Evolutionary conservation across 306 rosid genomes (phyloP).

Genomic region (Quercus rubra): DNA sequence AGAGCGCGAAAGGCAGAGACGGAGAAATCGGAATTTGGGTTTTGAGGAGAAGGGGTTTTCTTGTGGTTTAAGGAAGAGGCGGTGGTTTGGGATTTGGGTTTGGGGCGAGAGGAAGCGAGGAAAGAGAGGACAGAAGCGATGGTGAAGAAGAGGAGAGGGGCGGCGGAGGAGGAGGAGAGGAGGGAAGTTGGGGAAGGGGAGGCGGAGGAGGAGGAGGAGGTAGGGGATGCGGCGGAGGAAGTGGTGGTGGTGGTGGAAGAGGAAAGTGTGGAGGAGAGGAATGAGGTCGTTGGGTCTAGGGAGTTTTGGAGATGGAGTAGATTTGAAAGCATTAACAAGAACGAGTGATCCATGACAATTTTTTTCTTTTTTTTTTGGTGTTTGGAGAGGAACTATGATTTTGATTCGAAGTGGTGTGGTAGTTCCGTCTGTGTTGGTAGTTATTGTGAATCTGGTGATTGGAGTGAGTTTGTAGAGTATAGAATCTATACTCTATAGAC

Average conservation of each 20-base stretch:
- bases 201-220: conserved; percentile 22
- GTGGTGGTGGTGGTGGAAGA: conserved; percentile 42
- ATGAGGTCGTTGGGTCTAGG: conserved; percentile 75
- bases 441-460: too few relatives aligned
- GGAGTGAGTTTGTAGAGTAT: too few relatives aligned
- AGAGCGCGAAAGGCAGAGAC: conserved; percentile 90
- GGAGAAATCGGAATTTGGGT: conserved; percentile 46
- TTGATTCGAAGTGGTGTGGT: too few relatives aligned
- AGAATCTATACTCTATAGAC: too few relatives aligned
- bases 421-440: too few relatives aligned
- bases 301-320: conserved; percentile 91
- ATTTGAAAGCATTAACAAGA: conserved; percentile 75
- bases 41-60: background rate
- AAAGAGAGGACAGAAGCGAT: conserved; percentile 89
- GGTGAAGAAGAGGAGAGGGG: conserved; percentile 94
- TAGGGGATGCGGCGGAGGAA: conserved; percentile 19
- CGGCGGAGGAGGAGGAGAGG: conserved; percentile 80
- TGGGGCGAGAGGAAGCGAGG: conserved; percentile 62
- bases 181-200: conserved; percentile 54
- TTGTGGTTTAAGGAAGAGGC: background rate
- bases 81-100: background rate
- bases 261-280: conserved; percentile 56
- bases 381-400: too few relatives aligned
- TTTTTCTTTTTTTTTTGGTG: background rate
- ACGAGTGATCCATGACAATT: conserved; percentile 54